Percentiles rank a stretch among this genome's conserved stretches.
Evolutionary conservation across 768 basidiomycete genomes (phyloP).

Genomic region (Lactarius pseudohatsudake): DNA sequence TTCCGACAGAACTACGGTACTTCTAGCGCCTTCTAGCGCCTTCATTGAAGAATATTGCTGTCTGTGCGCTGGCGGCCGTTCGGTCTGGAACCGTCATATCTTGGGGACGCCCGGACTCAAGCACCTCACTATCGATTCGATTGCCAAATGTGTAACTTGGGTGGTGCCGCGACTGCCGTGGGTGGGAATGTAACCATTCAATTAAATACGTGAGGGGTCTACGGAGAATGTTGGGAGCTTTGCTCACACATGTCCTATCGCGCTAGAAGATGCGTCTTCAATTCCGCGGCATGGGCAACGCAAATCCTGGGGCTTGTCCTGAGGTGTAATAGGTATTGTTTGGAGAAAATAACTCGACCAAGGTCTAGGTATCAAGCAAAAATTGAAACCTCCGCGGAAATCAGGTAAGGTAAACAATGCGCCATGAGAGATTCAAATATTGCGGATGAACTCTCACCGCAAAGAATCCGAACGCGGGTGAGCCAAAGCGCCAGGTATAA

Average conservation of each 20-base stretch:
- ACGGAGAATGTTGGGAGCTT: background rate
- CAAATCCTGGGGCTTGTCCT: background rate
- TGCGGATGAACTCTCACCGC: background rate
- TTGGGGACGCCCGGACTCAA: background rate
- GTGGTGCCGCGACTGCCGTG: background rate
- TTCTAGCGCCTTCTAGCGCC: conserved; percentile 1
- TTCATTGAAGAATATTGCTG: background rate
- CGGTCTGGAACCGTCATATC: background rate
- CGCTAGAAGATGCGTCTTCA: background rate
- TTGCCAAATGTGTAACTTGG: background rate
- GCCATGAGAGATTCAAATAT: background rate
- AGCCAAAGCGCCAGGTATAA: background rate
- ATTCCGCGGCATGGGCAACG: background rate
- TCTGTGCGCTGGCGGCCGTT: background rate
- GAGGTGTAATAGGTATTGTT: background rate
- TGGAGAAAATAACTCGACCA: background rate
- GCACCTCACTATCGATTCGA: background rate
- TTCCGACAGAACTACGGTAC: background rate
- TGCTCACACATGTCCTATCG: background rate
- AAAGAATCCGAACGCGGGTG: background rate
- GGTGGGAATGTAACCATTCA: background rate
- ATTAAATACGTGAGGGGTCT: background rate
- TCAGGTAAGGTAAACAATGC: background rate
- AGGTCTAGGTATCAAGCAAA: background rate
- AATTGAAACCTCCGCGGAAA: background rate